Percentiles rank a stretch among this genome's conserved stretches.
These are phyloP conservation scores for Fusarium mexicanum DNA, from an alignment of 2,329 filamentous ascomycete genomes.

Conservation along the genomic window DNA sequence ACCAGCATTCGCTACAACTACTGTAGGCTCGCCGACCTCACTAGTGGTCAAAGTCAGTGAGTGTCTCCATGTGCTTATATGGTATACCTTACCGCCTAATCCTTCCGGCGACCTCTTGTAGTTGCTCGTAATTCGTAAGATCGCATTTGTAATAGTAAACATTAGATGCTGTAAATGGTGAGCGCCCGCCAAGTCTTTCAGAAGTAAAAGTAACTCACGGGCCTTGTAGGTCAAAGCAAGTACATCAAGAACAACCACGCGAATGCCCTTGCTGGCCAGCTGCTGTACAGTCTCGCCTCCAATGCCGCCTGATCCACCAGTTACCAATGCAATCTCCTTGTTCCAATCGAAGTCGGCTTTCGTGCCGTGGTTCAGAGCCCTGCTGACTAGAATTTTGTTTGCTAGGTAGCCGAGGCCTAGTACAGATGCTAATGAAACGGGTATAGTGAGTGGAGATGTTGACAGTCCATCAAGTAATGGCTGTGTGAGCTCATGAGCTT, in stretches of 20 bases:
- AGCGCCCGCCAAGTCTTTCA: fast-evolving
- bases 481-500: background rate
- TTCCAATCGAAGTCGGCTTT: background rate
- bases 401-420: background rate
- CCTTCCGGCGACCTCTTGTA: background rate
- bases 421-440: background rate
- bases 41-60: background rate
- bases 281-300: background rate
- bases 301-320: background rate
- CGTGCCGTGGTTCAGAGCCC: background rate
- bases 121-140: background rate
- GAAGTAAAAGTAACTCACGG: background rate
- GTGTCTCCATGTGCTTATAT: fast-evolving
- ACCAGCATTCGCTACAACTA: background rate
- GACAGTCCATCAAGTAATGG: background rate
- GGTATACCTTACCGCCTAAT: fast-evolving
- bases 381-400: background rate
- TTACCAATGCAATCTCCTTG: background rate
- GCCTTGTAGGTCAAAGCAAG: background rate
- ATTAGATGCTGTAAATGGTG: fast-evolving
- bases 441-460: background rate
- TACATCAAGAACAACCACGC: background rate
- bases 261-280: background rate
- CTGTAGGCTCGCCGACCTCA: background rate
- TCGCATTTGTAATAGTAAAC: background rate